Evolutionary conservation across 345 rosid genomes (phyloP).

Genomic region (Melaleuca quinquenervia): DNA sequence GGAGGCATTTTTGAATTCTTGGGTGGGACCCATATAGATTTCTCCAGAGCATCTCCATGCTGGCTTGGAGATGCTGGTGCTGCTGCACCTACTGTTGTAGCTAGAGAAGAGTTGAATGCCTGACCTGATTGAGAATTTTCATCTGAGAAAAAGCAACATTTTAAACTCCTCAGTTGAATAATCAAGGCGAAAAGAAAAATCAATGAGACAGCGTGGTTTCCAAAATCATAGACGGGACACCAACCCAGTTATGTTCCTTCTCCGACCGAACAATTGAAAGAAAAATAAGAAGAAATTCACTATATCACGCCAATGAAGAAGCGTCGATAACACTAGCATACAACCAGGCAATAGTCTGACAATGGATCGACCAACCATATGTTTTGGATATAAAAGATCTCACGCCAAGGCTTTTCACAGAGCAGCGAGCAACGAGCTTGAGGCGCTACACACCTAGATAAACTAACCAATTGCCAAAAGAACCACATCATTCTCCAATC

Average conservation of each 20-base stretch:
- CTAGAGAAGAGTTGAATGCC: constrained; percentile 23
- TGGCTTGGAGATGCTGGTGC: constrained; percentile 10
- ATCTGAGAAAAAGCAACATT: constrained; percentile 19
- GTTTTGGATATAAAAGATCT: neutral
- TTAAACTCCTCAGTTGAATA: neutral
- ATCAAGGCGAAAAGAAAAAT: neutral
- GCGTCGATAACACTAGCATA: neutral
- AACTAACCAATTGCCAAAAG: neutral
- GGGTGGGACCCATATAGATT: constrained; percentile 74
- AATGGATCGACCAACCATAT: neutral
- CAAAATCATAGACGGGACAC: neutral
- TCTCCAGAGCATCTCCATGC: constrained; percentile 12
- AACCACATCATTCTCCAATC: neutral
- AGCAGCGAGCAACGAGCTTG: neutral
- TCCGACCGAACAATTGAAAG: neutral
- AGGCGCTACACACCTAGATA: neutral
- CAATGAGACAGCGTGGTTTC: neutral
- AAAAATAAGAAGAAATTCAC: neutral
- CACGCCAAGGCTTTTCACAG: neutral
- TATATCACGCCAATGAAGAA: neutral
- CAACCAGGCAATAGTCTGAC: neutral
- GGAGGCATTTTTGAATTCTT: constrained; percentile 65
- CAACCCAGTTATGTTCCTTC: neutral
- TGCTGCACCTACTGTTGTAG: constrained; percentile 6
- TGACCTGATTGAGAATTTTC: constrained; percentile 11